Conservation (phyloP, 225 moss, liverwort and hornwort genomes). For the Bryum argenteum region DNA sequence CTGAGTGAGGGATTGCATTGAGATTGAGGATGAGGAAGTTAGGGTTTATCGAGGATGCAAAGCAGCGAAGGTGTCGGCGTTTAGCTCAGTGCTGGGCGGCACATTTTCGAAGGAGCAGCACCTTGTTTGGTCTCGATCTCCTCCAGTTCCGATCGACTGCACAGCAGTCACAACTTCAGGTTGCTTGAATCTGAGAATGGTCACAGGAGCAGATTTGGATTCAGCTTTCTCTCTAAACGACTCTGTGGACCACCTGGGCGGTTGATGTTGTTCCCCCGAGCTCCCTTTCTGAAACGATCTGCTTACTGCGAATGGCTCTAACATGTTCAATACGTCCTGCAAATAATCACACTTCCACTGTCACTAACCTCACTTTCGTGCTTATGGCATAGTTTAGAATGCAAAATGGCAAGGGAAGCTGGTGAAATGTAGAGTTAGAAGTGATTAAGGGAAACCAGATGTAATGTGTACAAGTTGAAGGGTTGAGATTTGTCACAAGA, state of each 20-base stretch:
- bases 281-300: constrained; percentile 35
- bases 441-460: too few relatives aligned
- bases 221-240: constrained; percentile 35
- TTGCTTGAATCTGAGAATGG: neutral
- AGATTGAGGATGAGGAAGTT: neutral
- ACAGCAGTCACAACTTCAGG: neutral
- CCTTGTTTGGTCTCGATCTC: constrained; percentile 16
- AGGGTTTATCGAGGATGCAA: constrained; percentile 42
- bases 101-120: constrained; percentile 32
- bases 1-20: too few relatives aligned
- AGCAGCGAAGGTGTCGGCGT: constrained; percentile 34
- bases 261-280: constrained; percentile 6
- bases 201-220: constrained; percentile 21
- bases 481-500: too few relatives aligned
- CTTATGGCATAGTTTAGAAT: neutral
- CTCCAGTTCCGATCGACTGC: constrained; percentile 15
- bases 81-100: constrained; percentile 32
- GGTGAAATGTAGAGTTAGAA: too few relatives aligned
- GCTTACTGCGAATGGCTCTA: constrained; percentile 46
- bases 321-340: constrained; percentile 44
- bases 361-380: neutral
- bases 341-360: neutral
- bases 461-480: too few relatives aligned
- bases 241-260: constrained; percentile 27
- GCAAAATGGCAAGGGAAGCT: too few relatives aligned